These are phyloP conservation scores for Schizophyllum amplum DNA, from an alignment of 1,284 basidiomycete species.

Conservation along the genomic window DNA sequence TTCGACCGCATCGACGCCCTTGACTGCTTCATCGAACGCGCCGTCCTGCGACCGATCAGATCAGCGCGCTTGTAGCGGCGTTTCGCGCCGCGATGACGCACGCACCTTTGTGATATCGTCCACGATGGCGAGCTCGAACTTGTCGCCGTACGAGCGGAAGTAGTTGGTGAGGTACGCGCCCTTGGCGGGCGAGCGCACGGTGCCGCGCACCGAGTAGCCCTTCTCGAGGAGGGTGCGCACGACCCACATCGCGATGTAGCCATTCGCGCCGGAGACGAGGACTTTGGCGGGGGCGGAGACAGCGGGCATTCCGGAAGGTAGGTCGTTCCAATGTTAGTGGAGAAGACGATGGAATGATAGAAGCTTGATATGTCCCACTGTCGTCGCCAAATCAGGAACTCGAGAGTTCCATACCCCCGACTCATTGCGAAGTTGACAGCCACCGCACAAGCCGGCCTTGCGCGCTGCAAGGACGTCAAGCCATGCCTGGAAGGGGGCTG, in stretches of 20 bases:
- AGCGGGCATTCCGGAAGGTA: conserved; percentile 10
- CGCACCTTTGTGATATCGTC: conserved; percentile 46
- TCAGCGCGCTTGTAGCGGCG: not conserved
- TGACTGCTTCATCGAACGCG: conserved; percentile 59
- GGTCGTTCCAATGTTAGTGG: too few species aligned
- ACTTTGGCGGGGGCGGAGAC: conserved; percentile 6
- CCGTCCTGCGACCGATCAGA: conserved; percentile 32
- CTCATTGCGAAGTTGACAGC: not conserved
- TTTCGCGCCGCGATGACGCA: not conserved
- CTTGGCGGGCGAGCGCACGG: conserved; percentile 45
- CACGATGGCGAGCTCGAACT: conserved; percentile 43
- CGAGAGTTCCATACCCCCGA: not conserved
- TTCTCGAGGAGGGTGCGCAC: conserved; percentile 29
- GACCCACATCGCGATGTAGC: conserved; percentile 22
- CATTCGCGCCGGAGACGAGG: conserved; percentile 9
- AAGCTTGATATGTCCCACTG: too few species aligned
- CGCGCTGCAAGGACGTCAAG: not conserved
- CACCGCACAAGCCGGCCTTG: not conserved
- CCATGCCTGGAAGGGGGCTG: not conserved
- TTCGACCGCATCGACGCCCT: conserved; percentile 49
- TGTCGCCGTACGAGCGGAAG: conserved; percentile 37
- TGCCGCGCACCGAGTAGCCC: conserved; percentile 44
- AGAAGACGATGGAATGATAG: too few species aligned
- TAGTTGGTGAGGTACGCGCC: conserved; percentile 38
- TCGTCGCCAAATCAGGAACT: too few species aligned